Evolutionary conservation across 2,329 filamentous ascomycete genomes (phyloP).

Genomic region (Epichloe uncinata): DNA sequence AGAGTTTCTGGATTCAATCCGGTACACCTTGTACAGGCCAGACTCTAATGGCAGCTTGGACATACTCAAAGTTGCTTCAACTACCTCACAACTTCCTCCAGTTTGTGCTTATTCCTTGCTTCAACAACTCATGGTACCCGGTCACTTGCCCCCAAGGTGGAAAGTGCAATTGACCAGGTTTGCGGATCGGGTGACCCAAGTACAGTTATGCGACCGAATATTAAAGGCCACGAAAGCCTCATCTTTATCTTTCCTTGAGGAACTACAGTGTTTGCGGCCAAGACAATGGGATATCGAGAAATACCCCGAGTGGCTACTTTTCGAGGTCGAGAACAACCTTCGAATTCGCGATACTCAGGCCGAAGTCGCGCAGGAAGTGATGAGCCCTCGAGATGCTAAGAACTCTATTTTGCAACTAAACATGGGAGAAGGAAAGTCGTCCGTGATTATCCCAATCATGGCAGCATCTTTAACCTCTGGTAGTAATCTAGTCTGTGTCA

Average conservation of each 20-base stretch:
- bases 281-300: background rate
- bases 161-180: constrained; percentile 11
- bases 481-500: no score
- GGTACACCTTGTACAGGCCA: background rate
- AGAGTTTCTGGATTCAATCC: background rate
- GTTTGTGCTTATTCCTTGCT: constrained; percentile 13
- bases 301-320: constrained; percentile 45
- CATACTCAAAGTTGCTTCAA: background rate
- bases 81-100: background rate
- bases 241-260: background rate
- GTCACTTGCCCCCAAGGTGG: background rate
- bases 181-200: background rate
- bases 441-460: no score
- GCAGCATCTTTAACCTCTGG: no score
- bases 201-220: constrained; percentile 9
- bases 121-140: background rate
- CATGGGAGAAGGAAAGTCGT: constrained; percentile 51
- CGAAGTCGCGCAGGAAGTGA: constrained; percentile 42
- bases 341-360: constrained; percentile 45
- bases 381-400: constrained; percentile 16
- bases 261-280: background rate
- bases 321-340: constrained; percentile 50
- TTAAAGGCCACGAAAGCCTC: constrained; percentile 5
- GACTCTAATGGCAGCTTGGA: background rate
- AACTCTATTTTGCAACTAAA: constrained; percentile 50